Percentiles rank a stretch among this genome's conserved stretches.
These are phyloP conservation scores for Penicillium samsonianum DNA, from an alignment of 495 filamentous ascomycete genomes.

Conservation along the genomic window DNA sequence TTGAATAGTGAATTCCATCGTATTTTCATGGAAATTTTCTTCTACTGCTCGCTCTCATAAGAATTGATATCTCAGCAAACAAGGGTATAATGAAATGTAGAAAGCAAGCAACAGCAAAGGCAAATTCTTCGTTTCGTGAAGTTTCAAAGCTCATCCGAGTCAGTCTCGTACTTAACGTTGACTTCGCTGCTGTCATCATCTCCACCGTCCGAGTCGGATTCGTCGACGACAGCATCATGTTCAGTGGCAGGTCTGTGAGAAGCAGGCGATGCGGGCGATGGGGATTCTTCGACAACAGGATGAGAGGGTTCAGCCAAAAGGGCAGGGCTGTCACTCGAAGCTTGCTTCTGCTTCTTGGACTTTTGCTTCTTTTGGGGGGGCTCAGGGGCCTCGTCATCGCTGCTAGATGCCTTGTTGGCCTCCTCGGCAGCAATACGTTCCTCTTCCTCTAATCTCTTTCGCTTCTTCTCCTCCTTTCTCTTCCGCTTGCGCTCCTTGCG, in stretches of 20 bases:
- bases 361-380: neutral
- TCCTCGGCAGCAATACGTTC: conserved; percentile 3
- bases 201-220: neutral
- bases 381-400: neutral
- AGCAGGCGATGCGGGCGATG: neutral
- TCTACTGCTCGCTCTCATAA: neutral
- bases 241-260: neutral
- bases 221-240: neutral
- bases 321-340: neutral
- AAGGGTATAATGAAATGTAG: neutral
- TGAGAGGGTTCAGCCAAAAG: neutral
- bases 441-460: conserved; percentile 15
- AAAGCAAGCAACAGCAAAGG: neutral
- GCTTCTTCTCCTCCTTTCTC: conserved; percentile 18
- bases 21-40: neutral
- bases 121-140: neutral
- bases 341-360: conserved; percentile 5
- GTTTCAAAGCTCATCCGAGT: conserved; percentile 1
- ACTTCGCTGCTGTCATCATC: neutral
- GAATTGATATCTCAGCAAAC: neutral
- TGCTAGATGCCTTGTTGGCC: neutral
- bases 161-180: neutral
- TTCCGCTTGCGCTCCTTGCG: conserved; percentile 5
- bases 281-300: neutral
- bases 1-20: neutral